These are phyloP conservation scores for Penicillium samsonianum DNA, from an alignment of 495 filamentous ascomycete genomes.

Conservation along the genomic window DNA sequence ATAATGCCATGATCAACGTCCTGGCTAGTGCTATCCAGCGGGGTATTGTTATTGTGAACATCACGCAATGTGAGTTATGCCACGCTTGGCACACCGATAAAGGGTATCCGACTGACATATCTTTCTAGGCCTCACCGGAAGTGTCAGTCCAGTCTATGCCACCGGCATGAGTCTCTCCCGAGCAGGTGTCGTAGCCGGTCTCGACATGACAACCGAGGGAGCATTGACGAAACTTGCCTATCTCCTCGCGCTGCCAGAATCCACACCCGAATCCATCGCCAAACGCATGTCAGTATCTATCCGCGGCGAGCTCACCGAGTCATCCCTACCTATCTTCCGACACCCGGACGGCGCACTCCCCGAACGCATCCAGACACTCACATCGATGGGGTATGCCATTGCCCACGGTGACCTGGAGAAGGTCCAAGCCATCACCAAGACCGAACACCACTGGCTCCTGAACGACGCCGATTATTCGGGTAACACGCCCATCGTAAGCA, in stretches of 20 bases:
- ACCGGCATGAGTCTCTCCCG: slow-evolving; percentile 84
- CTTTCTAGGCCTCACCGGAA: slow-evolving; percentile 66
- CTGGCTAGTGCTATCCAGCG: slow-evolving; percentile 73
- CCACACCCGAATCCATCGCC: slow-evolving; percentile 63
- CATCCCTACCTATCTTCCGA: slow-evolving; percentile 62
- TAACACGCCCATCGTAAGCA: slow-evolving; percentile 77
- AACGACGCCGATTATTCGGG: slow-evolving; percentile 83
- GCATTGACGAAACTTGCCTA: slow-evolving; percentile 93
- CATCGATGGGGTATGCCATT: slow-evolving; percentile 80
- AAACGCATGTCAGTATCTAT: slow-evolving; percentile 72
- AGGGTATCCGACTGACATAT: slow-evolving; percentile 1
- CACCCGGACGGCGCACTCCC: slow-evolving; percentile 63
- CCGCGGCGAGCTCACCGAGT: slow-evolving; percentile 84
- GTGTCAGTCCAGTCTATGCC: slow-evolving; percentile 88
- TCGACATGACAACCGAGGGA: slow-evolving; percentile 92
- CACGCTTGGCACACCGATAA: not conserved
- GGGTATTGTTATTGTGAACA: slow-evolving; percentile 87
- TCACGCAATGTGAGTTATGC: slow-evolving; percentile 75
- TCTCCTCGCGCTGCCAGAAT: slow-evolving; percentile 68
- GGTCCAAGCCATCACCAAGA: slow-evolving; percentile 65
- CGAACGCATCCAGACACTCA: slow-evolving; percentile 55
- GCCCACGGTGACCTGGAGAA: slow-evolving; percentile 66
- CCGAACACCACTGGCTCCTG: slow-evolving; percentile 66
- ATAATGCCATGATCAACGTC: slow-evolving; percentile 80
- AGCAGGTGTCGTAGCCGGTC: slow-evolving; percentile 87